Conservation (phyloP, 345 rosid genomes). For the Eucalyptus virginea region DNA sequence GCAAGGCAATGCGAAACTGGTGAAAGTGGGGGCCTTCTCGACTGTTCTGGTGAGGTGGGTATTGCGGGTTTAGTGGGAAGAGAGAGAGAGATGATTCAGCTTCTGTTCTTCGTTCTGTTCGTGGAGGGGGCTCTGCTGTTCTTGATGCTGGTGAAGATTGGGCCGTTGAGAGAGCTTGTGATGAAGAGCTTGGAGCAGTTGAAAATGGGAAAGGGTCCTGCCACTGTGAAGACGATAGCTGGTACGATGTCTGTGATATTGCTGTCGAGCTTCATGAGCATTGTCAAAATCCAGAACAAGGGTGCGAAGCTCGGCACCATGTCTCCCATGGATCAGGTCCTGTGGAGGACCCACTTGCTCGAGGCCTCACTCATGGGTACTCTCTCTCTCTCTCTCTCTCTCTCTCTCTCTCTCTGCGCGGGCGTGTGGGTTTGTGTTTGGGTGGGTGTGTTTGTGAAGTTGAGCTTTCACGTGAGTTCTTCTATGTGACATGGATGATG, state of each 20-base stretch:
- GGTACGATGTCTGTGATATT: constrained; percentile 87
- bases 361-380: constrained; percentile 95
- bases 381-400: neutral
- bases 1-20: neutral
- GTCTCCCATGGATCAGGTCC: constrained; percentile 99
- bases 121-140: constrained; percentile 67
- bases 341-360: constrained; percentile 96
- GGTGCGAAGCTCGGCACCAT: constrained; percentile 96
- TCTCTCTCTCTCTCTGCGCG: neutral
- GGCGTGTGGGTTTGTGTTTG: neutral
- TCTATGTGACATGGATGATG: neutral
- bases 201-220: constrained; percentile 85
- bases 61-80: neutral
- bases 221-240: constrained; percentile 91
- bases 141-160: constrained; percentile 66
- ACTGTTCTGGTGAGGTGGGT: neutral
- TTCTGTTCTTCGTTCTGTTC: constrained; percentile 71
- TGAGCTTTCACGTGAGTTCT: neutral
- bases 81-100: constrained; percentile 56
- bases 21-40: neutral
- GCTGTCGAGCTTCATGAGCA: constrained; percentile 69
- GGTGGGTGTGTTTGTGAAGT: neutral
- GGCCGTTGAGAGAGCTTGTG: constrained; percentile 86
- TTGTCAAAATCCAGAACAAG: constrained; percentile 91
- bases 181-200: constrained; percentile 82